A percentile compares a stretch with the other conserved stretches of the same genome.
Evolutionary conservation across 2,329 filamentous ascomycete genomes (phyloP).

Genomic region (Colletotrichum musae): DNA sequence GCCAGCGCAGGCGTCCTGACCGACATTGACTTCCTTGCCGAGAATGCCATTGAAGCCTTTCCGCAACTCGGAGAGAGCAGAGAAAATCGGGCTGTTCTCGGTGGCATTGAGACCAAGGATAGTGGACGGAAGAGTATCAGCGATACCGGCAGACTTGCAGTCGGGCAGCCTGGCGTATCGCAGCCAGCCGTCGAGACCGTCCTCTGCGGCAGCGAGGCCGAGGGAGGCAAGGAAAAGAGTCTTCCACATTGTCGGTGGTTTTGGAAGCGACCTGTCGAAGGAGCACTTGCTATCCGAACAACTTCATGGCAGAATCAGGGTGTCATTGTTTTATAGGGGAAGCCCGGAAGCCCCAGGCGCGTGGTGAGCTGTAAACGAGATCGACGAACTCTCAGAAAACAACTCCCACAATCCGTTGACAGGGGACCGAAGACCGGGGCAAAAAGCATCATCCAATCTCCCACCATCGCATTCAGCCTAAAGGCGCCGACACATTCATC

Average conservation of each 20-base stretch:
- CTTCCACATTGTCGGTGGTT: conserved; percentile 46
- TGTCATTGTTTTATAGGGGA: conserved; percentile 21
- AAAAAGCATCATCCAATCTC: conserved; percentile 8
- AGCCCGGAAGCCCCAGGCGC: conserved; percentile 7
- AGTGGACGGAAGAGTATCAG: conserved; percentile 58
- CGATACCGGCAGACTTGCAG: conserved; percentile 47
- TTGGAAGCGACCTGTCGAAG: conserved; percentile 15
- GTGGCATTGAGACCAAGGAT: conserved; percentile 70
- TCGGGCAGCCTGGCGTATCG: conserved; percentile 70
- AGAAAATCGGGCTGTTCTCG: conserved; percentile 68
- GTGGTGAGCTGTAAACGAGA: not conserved
- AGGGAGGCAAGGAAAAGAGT: conserved; percentile 47
- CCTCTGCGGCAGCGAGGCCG: conserved; percentile 66
- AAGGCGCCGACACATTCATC: conserved; percentile 32
- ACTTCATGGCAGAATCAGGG: conserved; percentile 1
- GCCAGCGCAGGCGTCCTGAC: conserved; percentile 19
- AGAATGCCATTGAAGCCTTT: conserved; percentile 71
- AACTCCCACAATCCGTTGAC: no score
- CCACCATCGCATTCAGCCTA: conserved; percentile 36
- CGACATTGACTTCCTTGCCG: conserved; percentile 59
- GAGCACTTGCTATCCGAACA: conserved; percentile 28
- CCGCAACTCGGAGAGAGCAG: conserved; percentile 71
- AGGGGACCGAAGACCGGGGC: conserved; percentile 3
- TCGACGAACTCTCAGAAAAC: no score
- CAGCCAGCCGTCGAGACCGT: conserved; percentile 74